phyloP scores from a whole-genome alignment of 331 rosid species.

The Erythrophleum ivorense region DNA sequence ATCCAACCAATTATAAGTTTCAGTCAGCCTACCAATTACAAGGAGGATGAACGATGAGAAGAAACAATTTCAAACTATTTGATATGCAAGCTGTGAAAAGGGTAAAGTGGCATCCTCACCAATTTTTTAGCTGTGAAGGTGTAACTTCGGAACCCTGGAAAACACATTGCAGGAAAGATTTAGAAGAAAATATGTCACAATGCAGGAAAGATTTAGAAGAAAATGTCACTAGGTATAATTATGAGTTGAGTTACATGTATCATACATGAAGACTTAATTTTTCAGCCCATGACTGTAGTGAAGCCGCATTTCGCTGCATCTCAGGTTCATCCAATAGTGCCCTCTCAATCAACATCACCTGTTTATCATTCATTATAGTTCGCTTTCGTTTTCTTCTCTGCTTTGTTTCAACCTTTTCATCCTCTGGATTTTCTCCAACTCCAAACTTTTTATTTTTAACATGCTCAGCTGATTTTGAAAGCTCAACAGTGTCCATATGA shows the following conservation, averaged over 20 bases:
- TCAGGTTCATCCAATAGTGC: conserved; percentile 90
- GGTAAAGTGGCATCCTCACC: conserved; percentile 56
- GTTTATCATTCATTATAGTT: conserved; percentile 86
- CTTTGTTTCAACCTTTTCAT: conserved; percentile 68
- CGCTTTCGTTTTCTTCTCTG: conserved; percentile 89
- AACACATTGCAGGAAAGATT: conserved; percentile 47
- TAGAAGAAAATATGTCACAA: conserved; percentile 38
- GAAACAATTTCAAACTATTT: conserved; percentile 5
- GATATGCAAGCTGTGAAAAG: not conserved
- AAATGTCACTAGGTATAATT: conserved; percentile 30
- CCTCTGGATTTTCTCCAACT: conserved; percentile 63
- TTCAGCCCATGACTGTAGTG: conserved; percentile 81
- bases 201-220: conserved; percentile 47
- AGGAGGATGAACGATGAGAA: conserved; percentile 16
- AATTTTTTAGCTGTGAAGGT: conserved; percentile 83
- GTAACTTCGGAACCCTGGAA: conserved; percentile 92
- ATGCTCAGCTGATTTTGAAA: conserved; percentile 59
- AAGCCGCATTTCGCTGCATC: conserved; percentile 85
- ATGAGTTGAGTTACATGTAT: conserved; percentile 34
- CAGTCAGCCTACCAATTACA: not conserved
- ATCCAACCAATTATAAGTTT: not conserved
- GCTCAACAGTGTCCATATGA: conserved; percentile 54
- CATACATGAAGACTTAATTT: conserved; percentile 81
- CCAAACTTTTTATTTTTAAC: conserved; percentile 52
- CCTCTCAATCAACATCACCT: conserved; percentile 69